Conservation (phyloP, 2,329 filamentous ascomycete species). For the Aureobasidium vineae region DNA sequence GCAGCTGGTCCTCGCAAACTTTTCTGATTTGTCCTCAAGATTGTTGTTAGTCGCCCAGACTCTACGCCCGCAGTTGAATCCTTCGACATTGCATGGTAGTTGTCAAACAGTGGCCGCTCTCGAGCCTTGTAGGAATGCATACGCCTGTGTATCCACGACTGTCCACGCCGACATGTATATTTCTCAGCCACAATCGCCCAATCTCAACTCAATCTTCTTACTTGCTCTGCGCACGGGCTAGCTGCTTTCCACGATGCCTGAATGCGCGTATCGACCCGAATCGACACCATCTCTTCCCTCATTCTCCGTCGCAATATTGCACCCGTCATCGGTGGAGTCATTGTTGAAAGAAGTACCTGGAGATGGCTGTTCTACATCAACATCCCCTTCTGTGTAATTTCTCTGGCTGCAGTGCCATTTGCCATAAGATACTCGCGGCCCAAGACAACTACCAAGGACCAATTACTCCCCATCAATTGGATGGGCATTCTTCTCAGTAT, state of each 20-base stretch:
- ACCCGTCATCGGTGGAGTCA: conserved; percentile 31
- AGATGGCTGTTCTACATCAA: conserved; percentile 56
- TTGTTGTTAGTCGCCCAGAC: neutral
- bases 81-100: neutral
- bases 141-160: neutral
- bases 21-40: neutral
- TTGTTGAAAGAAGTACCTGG: conserved; percentile 1
- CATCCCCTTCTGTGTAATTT: conserved; percentile 50
- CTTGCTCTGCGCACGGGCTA: too few species aligned
- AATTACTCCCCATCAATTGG: conserved; percentile 54
- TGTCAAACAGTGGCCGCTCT: neutral
- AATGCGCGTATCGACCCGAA: too few species aligned
- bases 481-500: conserved; percentile 53
- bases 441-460: conserved; percentile 45
- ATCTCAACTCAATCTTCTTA: too few species aligned
- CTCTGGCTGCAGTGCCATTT: conserved; percentile 51
- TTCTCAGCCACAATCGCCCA: neutral
- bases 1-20: too few species aligned
- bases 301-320: conserved; percentile 39
- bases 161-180: neutral
- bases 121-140: neutral
- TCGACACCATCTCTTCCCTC: conserved; percentile 20
- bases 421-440: conserved; percentile 55
- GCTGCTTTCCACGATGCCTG: too few species aligned
- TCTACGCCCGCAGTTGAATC: neutral